Percentiles rank a stretch among this genome's conserved stretches.
Evolutionary conservation across 2,329 filamentous ascomycete species (phyloP).

Genomic region (Apiospora hydei): DNA sequence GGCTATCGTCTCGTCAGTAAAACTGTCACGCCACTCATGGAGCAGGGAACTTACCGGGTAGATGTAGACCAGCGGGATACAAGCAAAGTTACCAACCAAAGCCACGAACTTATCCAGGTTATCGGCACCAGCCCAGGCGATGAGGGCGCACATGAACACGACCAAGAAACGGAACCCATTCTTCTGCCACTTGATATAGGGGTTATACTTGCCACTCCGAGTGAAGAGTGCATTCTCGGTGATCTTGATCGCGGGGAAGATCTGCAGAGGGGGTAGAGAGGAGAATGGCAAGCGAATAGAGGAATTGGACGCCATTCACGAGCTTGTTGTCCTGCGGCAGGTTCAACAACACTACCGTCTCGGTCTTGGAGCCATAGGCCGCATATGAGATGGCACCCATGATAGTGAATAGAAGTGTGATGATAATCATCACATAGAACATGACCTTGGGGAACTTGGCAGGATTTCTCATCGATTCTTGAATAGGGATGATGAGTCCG

Average conservation of each 20-base stretch:
- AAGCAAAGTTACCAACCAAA: conserved; percentile 95
- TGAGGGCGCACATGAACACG: conserved; percentile 82
- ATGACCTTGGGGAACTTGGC: conserved; percentile 90
- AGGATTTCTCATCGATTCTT: conserved; percentile 94
- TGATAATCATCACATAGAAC: conserved; percentile 90
- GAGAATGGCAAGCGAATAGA: conserved; percentile 97
- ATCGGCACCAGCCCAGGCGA: conserved; percentile 92
- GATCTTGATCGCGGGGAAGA: conserved; percentile 97
- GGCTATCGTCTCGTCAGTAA: conserved; percentile 67
- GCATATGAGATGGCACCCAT: conserved; percentile 96
- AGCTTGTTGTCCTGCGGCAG: conserved; percentile 94
- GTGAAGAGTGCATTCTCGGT: conserved; percentile 95
- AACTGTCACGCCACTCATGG: conserved; percentile 42
- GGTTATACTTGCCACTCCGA: conserved; percentile 95
- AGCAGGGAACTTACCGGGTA: conserved; percentile 80
- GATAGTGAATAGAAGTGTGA: conserved; percentile 87
- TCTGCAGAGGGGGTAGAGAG: conserved; percentile 94
- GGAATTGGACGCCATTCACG: conserved; percentile 94
- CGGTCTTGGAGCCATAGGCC: conserved; percentile 92
- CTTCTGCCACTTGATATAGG: conserved; percentile 99
- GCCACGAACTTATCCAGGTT: conserved; percentile 98
- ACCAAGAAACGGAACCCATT: conserved; percentile 95
- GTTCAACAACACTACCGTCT: conserved; percentile 96
- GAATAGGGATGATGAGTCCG: conserved; percentile 96
- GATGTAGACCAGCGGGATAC: conserved; percentile 95